Evolutionary conservation across 2,329 filamentous ascomycete genomes (phyloP), one percentile per base, ranked within the genome.

Genomic region (Graphilbum sp.): DNA sequence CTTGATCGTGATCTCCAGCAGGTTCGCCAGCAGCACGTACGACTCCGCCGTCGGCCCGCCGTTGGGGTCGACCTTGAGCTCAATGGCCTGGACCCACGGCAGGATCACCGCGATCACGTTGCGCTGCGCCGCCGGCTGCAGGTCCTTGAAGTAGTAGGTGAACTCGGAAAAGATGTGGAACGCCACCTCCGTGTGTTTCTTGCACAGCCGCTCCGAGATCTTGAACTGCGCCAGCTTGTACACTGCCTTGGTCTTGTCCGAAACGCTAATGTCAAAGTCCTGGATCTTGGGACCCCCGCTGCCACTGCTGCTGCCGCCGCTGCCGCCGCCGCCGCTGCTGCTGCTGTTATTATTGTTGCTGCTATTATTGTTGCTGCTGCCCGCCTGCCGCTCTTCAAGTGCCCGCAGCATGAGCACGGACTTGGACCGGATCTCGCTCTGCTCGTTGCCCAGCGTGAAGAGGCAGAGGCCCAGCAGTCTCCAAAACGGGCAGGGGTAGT

Each of bases 151-250:
- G 54, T 92, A 92, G 37, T 80, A 67, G 0, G 86, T 88, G 48
- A 95, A 95, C 51, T 98, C 88, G 0, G 90, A 96, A 54, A 98
- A 95, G 37, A 98, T 79, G 41, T 87, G 75, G 50, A 96, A 95
- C 0, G 88, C 87, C 31, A 94, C 61, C 46, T 94, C 86, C 0
- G 82, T 73, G 53, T 98, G 84, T 46, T 92, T 83, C 50, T 83
- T 84, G 1, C 87, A 82, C 30, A 98, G 69, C 17, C 87, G 72
- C 50, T 88, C 86, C 0, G 90, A 96, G 18, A 93, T 92, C 53
- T 96, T 88, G 47, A 95, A 96, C 52, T 98, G 90, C 0, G 92
- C 90, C 33, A 92, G 67, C 59, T 98, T 98, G 60, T 96, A 98
- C 3, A 98, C 88, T 0, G 88, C 87, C 47, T 93, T 93, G 0